Evolutionary conservation across 2,329 filamentous ascomycete species (phyloP).

Genomic region (Gremmenia infestans): DNA sequence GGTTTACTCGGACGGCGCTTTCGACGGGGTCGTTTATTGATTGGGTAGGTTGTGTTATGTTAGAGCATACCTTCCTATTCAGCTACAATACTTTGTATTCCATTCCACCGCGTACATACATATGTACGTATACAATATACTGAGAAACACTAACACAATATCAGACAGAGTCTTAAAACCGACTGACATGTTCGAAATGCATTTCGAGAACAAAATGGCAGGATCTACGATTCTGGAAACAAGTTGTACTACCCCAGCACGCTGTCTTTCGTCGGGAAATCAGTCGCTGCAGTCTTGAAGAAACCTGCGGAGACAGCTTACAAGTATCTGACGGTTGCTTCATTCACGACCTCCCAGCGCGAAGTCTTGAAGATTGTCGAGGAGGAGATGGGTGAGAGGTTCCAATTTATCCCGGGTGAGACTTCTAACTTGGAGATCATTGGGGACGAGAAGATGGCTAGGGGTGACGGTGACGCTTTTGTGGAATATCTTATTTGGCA

Average conservation of each 20-base stretch:
- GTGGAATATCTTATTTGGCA: conserved; percentile 8
- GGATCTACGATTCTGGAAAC: conserved; percentile 32
- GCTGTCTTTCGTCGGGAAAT: conserved; percentile 30
- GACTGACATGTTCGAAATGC: conserved; percentile 49
- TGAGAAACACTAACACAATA: no score
- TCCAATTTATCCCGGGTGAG: conserved; percentile 17
- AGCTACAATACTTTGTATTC: background rate
- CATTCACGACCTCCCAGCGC: conserved; percentile 32
- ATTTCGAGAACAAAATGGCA: conserved; percentile 45
- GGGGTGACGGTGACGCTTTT: conserved; percentile 17
- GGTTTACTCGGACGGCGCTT: conserved; percentile 32
- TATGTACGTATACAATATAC: no score
- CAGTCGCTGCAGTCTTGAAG: conserved; percentile 32
- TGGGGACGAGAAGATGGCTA: conserved; percentile 14
- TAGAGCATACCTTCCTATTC: background rate
- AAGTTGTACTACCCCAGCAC: conserved; percentile 14
- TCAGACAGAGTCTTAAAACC: conserved; percentile 15
- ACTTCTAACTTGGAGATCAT: conserved; percentile 7
- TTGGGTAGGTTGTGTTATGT: conserved; percentile 9
- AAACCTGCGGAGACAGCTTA: conserved; percentile 31
- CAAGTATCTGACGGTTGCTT: conserved; percentile 29
- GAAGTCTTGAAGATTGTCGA: conserved; percentile 29
- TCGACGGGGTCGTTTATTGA: conserved; percentile 25
- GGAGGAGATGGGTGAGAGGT: conserved; percentile 28
- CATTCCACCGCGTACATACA: no score